Percentiles rank a stretch among this genome's conserved stretches.
Conservation (phyloP, 495 filamentous ascomycete genomes). For the Podospora sp. region DNA sequence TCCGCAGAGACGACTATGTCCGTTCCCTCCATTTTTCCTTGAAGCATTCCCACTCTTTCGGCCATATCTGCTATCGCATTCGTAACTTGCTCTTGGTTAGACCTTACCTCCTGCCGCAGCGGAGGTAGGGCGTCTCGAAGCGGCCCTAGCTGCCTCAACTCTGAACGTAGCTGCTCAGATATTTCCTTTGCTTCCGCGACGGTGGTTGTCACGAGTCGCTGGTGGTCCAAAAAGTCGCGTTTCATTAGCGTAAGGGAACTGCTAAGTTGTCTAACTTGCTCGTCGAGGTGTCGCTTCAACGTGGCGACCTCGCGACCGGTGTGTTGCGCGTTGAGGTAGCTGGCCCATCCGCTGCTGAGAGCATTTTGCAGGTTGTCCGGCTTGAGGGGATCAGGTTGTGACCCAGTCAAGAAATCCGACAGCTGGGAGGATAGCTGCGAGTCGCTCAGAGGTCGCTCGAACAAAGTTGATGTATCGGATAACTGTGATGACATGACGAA, state of each 20-base stretch:
- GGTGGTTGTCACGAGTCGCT: slow-evolving; percentile 21
- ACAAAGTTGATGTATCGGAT: not conserved
- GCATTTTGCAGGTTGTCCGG: slow-evolving; percentile 25
- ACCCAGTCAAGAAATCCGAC: slow-evolving; percentile 13
- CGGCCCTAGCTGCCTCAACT: slow-evolving; percentile 13
- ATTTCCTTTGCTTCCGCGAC: slow-evolving; percentile 24
- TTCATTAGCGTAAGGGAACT: slow-evolving; percentile 22
- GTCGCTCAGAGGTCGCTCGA: not conserved
- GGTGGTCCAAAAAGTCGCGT: slow-evolving; percentile 16
- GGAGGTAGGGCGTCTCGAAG: slow-evolving; percentile 19
- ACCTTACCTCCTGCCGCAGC: slow-evolving; percentile 20
- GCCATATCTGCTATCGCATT: slow-evolving; percentile 15
- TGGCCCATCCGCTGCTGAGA: slow-evolving; percentile 29
- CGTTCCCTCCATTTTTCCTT: slow-evolving; percentile 16
- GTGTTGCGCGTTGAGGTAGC: slow-evolving; percentile 33
- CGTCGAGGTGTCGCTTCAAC: slow-evolving; percentile 25
- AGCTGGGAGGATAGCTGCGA: slow-evolving; percentile 8
- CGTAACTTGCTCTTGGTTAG: slow-evolving; percentile 15
- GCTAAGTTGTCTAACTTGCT: slow-evolving; percentile 21
- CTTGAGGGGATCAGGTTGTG: slow-evolving; percentile 11
- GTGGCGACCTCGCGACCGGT: slow-evolving; percentile 24
- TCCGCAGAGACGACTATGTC: slow-evolving; percentile 14
- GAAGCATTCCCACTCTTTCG: slow-evolving; percentile 14
- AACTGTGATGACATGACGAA: slow-evolving; percentile 12
- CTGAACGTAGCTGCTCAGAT: slow-evolving; percentile 17